Percentiles rank a stretch among this genome's conserved stretches.
phyloP scores from a whole-genome alignment of 495 filamentous ascomycete genomes.

The Echria macrotheca region DNA sequence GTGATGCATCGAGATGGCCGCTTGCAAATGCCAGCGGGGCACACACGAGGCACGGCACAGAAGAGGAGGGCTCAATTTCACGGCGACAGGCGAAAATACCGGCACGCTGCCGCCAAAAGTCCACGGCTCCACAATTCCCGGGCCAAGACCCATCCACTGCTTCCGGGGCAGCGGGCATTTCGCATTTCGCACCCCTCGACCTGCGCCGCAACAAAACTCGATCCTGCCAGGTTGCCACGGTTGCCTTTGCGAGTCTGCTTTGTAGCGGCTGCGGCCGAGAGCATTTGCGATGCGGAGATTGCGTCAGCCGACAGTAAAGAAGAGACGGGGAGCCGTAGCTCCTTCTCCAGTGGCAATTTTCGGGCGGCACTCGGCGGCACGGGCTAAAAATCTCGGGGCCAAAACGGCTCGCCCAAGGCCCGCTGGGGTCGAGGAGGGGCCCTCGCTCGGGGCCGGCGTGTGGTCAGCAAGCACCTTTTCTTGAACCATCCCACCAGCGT shows the following conservation, averaged over 20 bases:
- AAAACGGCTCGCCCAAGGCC: not conserved
- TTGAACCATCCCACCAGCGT: too few relatives aligned
- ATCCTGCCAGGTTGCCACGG: not conserved
- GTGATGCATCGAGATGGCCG: too few relatives aligned
- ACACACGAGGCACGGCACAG: not conserved
- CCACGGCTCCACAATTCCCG: constrained; percentile 16
- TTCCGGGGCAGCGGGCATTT: not conserved
- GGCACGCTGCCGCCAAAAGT: constrained; percentile 5
- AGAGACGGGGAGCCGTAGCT: too few relatives aligned
- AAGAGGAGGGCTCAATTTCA: not conserved
- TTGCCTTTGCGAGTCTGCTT: not conserved
- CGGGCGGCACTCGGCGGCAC: constrained; percentile 10
- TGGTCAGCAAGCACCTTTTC: too few relatives aligned
- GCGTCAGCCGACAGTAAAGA: too few relatives aligned
- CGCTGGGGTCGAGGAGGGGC: too few relatives aligned
- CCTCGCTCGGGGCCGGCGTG: too few relatives aligned
- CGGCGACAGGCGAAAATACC: constrained; percentile 1
- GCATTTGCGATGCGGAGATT: too few relatives aligned
- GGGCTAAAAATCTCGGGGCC: constrained; percentile 7
- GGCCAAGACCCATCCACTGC: not conserved
- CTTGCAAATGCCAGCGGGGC: too few relatives aligned
- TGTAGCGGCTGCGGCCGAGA: not conserved
- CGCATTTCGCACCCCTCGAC: not conserved
- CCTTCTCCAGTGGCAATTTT: not conserved
- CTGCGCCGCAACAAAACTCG: not conserved